Percentiles rank a stretch among this genome's conserved stretches.
Conservation (phyloP, 169 alveolate genomes). For the Babesia ovata region DNA sequence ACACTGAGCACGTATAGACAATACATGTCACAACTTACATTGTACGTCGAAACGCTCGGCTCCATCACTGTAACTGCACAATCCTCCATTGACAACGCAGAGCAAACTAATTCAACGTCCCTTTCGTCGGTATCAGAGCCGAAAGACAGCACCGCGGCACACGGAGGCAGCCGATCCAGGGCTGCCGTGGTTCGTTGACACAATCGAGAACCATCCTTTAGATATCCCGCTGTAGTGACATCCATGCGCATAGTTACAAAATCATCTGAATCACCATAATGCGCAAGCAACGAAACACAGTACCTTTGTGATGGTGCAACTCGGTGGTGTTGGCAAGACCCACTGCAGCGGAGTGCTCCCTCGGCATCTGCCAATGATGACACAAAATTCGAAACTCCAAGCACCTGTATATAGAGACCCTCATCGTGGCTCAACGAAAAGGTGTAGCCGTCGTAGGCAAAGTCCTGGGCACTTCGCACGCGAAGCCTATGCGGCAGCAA, state of each 20-base stretch:
- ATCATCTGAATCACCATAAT: constrained; percentile 10
- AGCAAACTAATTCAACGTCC: background rate
- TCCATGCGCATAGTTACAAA: constrained; percentile 37
- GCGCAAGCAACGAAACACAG: background rate
- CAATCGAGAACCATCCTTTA: constrained; percentile 26
- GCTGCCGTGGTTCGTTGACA: constrained; percentile 26
- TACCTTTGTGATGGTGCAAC: constrained; percentile 47
- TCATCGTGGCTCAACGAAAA: constrained; percentile 33
- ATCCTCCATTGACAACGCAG: background rate
- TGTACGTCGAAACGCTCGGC: background rate
- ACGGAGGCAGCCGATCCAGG: constrained; percentile 24
- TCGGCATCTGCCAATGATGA: constrained; percentile 1
- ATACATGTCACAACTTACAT: background rate
- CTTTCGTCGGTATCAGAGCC: background rate
- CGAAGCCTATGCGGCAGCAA: constrained; percentile 51
- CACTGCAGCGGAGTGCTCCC: constrained; percentile 8
- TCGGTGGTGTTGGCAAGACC: constrained; percentile 50
- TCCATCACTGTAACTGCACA: constrained; percentile 1
- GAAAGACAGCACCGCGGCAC: constrained; percentile 22
- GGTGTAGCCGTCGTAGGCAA: background rate
- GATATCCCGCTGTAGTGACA: constrained; percentile 4
- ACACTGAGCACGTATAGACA: constrained; percentile 1
- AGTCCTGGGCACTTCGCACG: background rate
- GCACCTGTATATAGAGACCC: constrained; percentile 31
- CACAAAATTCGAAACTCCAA: background rate